Evolutionary conservation across 2,329 filamentous ascomycete species (phyloP).

Genomic region (Diaporthe nobilis): DNA sequence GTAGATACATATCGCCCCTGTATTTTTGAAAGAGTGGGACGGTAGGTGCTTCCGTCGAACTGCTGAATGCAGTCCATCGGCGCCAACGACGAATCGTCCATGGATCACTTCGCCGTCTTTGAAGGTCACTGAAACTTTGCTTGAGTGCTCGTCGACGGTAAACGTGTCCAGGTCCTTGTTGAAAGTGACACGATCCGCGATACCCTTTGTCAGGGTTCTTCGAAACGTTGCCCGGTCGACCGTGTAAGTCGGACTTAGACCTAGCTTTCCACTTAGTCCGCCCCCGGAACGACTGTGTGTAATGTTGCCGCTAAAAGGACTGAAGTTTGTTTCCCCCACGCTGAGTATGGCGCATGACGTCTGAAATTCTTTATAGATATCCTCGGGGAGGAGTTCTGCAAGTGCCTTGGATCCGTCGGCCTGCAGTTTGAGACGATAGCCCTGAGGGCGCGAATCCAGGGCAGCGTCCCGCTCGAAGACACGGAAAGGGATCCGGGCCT

Average conservation of each 20-base stretch:
- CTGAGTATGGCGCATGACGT: neutral
- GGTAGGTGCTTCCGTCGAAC: constrained; percentile 3
- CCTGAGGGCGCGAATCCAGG: constrained; percentile 23
- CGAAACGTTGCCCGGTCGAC: constrained; percentile 18
- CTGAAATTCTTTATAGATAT: neutral
- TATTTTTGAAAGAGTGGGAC: constrained; percentile 1
- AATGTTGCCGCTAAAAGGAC: neutral
- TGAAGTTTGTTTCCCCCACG: constrained; percentile 14
- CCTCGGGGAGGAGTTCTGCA: neutral
- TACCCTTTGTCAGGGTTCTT: constrained; percentile 11
- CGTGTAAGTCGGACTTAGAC: neutral
- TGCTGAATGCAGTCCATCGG: constrained; percentile 20
- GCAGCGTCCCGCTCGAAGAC: constrained; percentile 21
- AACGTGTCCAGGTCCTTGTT: neutral
- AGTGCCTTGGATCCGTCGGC: constrained; percentile 8
- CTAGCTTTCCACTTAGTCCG: neutral
- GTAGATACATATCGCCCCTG: constrained; percentile 20
- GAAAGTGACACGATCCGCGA: constrained; percentile 4
- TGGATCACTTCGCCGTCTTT: constrained; percentile 16
- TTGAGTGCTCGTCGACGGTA: neutral
- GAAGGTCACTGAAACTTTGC: neutral
- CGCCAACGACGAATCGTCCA: constrained; percentile 19
- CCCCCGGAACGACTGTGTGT: neutral
- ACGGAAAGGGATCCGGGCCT: constrained; percentile 14
- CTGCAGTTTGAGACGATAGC: constrained; percentile 16